Evolutionary conservation across 176 grass and related monocot genomes (phyloP).

Genomic region (Hordeum vulgare): DNA sequence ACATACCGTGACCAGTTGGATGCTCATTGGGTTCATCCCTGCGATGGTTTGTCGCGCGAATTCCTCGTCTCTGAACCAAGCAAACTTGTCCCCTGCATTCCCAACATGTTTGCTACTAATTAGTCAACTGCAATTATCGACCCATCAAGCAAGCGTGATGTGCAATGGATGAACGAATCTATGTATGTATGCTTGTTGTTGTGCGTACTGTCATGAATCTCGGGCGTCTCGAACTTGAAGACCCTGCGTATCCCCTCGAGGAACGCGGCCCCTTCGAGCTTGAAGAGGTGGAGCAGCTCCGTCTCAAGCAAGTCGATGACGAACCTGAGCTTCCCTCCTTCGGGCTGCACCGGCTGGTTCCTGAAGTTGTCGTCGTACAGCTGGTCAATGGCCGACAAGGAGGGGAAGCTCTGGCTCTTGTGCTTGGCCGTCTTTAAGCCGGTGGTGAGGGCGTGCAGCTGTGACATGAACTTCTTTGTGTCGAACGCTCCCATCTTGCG

Average conservation of each 20-base stretch:
- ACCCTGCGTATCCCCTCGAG: neutral
- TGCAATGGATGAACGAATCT: neutral
- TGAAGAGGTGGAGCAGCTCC: neutral
- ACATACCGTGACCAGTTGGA: slow-evolving; percentile 46
- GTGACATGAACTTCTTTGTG: neutral
- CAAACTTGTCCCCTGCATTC: slow-evolving; percentile 56
- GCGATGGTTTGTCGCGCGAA: slow-evolving; percentile 60
- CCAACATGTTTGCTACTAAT: neutral
- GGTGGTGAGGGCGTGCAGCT: neutral
- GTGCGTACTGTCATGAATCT: neutral
- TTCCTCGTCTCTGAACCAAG: slow-evolving; percentile 73
- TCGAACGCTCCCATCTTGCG: slow-evolving; percentile 5
- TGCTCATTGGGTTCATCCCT: slow-evolving; percentile 54
- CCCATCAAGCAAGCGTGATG: neutral
- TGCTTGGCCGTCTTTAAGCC: neutral
- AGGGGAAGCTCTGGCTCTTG: slow-evolving; percentile 15
- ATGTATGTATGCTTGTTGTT: too few relatives aligned
- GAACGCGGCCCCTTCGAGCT: neutral
- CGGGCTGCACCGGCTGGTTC: neutral
- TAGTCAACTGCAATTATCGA: neutral
- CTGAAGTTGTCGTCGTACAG: slow-evolving; percentile 35
- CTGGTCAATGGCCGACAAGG: slow-evolving; percentile 39
- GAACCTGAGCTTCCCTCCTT: neutral
- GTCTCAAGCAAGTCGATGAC: neutral
- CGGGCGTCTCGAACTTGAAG: neutral